These are phyloP conservation scores for Nigrograna mackinnonii DNA, from an alignment of 2,329 filamentous ascomycete species.

Conservation along the genomic window DNA sequence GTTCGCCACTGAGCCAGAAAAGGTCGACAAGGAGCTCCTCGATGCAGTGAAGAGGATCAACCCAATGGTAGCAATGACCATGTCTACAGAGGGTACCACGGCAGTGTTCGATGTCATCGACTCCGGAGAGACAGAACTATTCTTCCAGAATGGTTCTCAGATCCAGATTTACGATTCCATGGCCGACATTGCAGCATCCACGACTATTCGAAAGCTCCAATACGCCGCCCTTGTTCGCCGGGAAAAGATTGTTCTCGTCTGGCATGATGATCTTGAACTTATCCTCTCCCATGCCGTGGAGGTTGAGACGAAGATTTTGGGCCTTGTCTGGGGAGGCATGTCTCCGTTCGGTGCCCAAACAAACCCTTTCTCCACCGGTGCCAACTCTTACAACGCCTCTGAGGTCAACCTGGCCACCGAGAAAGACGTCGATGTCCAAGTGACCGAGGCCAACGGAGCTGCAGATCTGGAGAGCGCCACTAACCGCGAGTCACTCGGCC, in stretches of 20 bases:
- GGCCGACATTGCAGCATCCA: constrained; percentile 43
- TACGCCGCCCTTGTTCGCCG: constrained; percentile 77
- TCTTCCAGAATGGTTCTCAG: constrained; percentile 44
- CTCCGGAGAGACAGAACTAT: constrained; percentile 47
- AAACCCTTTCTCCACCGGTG: constrained; percentile 25
- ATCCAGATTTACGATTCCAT: constrained; percentile 54
- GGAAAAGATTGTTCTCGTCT: constrained; percentile 73
- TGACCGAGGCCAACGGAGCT: constrained; percentile 41
- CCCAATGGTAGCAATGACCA: constrained; percentile 52
- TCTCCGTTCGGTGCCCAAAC: constrained; percentile 56
- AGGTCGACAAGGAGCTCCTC: constrained; percentile 42
- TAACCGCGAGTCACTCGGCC: constrained; percentile 46
- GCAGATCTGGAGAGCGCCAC: constrained; percentile 20
- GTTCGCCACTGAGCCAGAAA: constrained; percentile 62
- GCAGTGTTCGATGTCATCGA: constrained; percentile 48
- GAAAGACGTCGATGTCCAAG: constrained; percentile 21
- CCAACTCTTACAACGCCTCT: constrained; percentile 32
- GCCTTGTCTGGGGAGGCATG: constrained; percentile 67
- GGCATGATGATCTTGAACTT: constrained; percentile 77
- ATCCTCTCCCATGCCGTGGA: constrained; percentile 69
- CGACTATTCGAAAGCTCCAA: constrained; percentile 73
- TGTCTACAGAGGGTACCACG: constrained; percentile 53
- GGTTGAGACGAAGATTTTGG: constrained; percentile 76
- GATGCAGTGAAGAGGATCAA: constrained; percentile 51
- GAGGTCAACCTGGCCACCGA: constrained; percentile 15